Base-by-base conservation (phyloP, 306 rosid species). In the Clitoria ternatea region DNA sequence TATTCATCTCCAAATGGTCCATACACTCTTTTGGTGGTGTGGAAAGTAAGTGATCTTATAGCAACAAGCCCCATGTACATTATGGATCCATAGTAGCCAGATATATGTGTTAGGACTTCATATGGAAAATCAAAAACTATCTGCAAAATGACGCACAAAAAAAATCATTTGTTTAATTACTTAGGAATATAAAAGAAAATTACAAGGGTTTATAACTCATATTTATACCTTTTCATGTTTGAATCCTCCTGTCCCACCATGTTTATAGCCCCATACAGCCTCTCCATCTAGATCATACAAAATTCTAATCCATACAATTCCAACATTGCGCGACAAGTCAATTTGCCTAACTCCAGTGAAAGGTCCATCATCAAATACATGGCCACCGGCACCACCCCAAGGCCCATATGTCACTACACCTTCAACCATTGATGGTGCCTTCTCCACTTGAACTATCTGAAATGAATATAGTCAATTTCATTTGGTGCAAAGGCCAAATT, bases 1-100 rank as follows among this genome's bases (percentile, higher is more conserved):
- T 76, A 71, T 75, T 88, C 97, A 50, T 90, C 97, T 50, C 98
- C 98, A 68, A 64, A 90, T 62, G 97, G 96, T 52, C 98, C 98
- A 52, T 84, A 82, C 76, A 62, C 56, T 49, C 70, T 72, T 71
- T 80, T 87, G 26, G 56, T 93, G 14, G 96, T 88, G 84, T 88
- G 84, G 78, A 93, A 93, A 42, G 96, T 76, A 27, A 93, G 85
- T 45, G 98, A 88, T 82, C 76, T 88, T 73, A 93, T 84, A 54
- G 77, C 74, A 47, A 69, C 62, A 66, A 94, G 97, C 26, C 96
- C 94, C 97, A 84, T 93, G 66, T 82, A 83, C 89, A 88, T 93
- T 36, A 84, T 36, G 39, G 98, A 70, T 69, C 89, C 96, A 69
- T 66, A 82, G 72, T 82, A 70, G 40, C 98, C 98, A 1, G 90